Evolutionary conservation across 306 rosid species (phyloP).

Genomic region (Vigna unguiculata): DNA sequence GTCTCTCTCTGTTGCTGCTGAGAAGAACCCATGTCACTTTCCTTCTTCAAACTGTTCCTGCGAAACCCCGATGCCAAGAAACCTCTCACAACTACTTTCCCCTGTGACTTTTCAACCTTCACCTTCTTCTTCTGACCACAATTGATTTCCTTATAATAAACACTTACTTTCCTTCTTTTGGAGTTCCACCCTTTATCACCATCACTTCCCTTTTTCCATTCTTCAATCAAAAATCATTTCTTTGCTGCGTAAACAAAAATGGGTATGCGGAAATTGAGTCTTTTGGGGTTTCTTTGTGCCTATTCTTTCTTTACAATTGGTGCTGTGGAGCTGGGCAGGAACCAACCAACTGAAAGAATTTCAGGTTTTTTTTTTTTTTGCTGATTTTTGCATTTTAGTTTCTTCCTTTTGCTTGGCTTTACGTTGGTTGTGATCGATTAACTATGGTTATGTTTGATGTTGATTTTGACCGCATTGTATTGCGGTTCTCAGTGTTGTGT

Average conservation of each 20-base stretch:
- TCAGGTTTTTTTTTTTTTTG: constrained; percentile 59
- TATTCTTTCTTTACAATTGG: constrained; percentile 52
- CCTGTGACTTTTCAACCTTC: constrained; percentile 49
- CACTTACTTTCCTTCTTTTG: constrained; percentile 4
- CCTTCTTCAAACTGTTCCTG: constrained; percentile 30
- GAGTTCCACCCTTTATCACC: constrained; percentile 4
- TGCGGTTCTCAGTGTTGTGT: background rate
- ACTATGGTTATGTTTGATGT: background rate
- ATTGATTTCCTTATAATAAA: constrained; percentile 38
- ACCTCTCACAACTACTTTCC: constrained; percentile 52
- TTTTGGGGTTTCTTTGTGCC: constrained; percentile 61
- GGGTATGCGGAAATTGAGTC: constrained; percentile 52
- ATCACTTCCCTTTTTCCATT: background rate
- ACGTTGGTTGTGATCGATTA: background rate
- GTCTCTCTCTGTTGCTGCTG: background rate
- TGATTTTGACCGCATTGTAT: background rate
- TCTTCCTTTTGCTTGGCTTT: constrained; percentile 12
- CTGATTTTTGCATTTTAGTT: constrained; percentile 1
- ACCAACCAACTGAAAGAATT: constrained; percentile 83
- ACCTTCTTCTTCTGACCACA: constrained; percentile 39
- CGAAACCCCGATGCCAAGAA: constrained; percentile 47
- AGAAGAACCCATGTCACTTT: constrained; percentile 13
- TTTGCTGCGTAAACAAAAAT: constrained; percentile 44
- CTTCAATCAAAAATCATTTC: background rate
- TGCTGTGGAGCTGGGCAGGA: constrained; percentile 59